Conservation (phyloP, 1,284 basidiomycete species). For the Phylloporus sp. region DNA sequence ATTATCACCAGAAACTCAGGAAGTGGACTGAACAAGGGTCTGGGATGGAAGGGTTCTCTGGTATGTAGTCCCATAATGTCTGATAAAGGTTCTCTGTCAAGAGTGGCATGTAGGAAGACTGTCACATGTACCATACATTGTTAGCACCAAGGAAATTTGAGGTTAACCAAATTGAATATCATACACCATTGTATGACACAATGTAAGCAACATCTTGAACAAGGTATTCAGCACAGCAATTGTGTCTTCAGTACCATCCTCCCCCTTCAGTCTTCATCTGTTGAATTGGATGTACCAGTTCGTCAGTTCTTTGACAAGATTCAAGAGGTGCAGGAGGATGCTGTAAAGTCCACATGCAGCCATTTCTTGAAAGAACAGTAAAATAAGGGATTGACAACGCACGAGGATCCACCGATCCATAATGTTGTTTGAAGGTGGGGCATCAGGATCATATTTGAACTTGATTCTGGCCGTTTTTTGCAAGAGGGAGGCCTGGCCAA, state of each 20-base stretch:
- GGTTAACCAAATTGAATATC: not conserved
- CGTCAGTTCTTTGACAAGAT: conserved; percentile 95
- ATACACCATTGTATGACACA: conserved; percentile 91
- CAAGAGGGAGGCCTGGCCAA: conserved; percentile 90
- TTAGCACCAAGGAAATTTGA: conserved; percentile 11
- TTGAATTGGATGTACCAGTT: conserved; percentile 99
- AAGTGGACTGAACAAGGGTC: conserved; percentile 97
- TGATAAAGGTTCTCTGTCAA: conserved; percentile 98
- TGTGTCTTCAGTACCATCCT: conserved; percentile 91
- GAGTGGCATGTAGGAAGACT: conserved; percentile 99
- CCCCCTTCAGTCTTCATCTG: conserved; percentile 93
- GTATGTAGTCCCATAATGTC: conserved; percentile 84
- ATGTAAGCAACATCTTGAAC: conserved; percentile 94
- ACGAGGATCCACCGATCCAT: conserved; percentile 99
- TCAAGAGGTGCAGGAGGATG: conserved; percentile 92
- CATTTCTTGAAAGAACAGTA: conserved; percentile 94
- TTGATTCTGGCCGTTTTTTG: conserved; percentile 83
- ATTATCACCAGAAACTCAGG: conserved; percentile 90
- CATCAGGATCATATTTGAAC: conserved; percentile 89
- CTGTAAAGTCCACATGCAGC: conserved; percentile 98
- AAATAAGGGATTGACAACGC: conserved; percentile 95
- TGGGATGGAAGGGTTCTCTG: conserved; percentile 66
- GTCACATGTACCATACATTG: conserved; percentile 16
- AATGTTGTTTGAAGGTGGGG: conserved; percentile 87
- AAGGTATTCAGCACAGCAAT: conserved; percentile 91